Conservation (phyloP, 805 yeast genomes). For the Candida rishiriensis region DNA sequence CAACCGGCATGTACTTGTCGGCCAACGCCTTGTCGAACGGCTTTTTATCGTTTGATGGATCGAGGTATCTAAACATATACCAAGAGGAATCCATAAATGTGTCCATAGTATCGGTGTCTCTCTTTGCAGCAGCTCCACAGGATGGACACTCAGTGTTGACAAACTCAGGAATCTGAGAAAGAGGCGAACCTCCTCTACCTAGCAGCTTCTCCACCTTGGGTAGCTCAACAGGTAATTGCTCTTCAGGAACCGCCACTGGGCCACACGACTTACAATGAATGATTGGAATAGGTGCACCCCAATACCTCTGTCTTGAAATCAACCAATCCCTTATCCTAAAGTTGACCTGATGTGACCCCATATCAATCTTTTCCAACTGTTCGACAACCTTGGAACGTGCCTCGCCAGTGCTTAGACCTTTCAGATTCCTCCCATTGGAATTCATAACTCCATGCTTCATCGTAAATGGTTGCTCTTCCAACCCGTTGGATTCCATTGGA, state of each 20-base stretch:
- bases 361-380: constrained; percentile 14
- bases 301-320: constrained; percentile 87
- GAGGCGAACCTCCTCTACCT: constrained; percentile 60
- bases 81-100: constrained; percentile 97
- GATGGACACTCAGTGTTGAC: constrained; percentile 74
- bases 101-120: constrained; percentile 98
- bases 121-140: constrained; percentile 65
- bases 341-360: constrained; percentile 49
- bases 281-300: constrained; percentile 99
- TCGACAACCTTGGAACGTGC: constrained; percentile 46
- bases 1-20: constrained; percentile 67
- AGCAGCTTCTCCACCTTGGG: constrained; percentile 49
- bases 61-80: constrained; percentile 86
- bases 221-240: constrained; percentile 75
- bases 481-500: constrained; percentile 8
- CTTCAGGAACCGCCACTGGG: constrained; percentile 85
- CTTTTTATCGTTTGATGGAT: constrained; percentile 51
- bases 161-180: constrained; percentile 63
- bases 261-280: constrained; percentile 87
- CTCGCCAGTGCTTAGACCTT: constrained; percentile 44
- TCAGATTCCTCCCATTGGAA: constrained; percentile 40
- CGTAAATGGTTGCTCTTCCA: constrained; percentile 30
- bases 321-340: constrained; percentile 88
- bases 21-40: constrained; percentile 56
- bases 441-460: constrained; percentile 45